Conservation (phyloP, 495 filamentous ascomycete genomes). For the Trypethelium eluteriae region DNA sequence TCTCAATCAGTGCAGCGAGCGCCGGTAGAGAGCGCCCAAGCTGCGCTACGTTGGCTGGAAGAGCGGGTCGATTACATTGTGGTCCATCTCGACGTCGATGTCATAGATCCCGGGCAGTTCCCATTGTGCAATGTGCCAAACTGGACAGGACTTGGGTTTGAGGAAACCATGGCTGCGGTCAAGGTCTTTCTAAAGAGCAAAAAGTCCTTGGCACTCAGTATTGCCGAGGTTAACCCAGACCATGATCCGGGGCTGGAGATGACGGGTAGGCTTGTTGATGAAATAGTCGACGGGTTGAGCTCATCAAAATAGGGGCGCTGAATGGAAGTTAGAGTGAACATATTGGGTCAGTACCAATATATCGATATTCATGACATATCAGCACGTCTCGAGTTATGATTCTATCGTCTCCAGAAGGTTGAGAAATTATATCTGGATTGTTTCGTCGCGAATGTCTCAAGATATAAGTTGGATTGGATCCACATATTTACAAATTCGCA, state of each 20-base stretch:
- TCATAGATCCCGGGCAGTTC: conserved; percentile 19
- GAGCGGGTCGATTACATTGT: conserved; percentile 19
- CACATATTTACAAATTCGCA: too few relatives aligned
- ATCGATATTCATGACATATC: background rate
- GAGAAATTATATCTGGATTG: too few relatives aligned
- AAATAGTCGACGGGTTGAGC: conserved; percentile 15
- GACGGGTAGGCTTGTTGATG: conserved; percentile 16
- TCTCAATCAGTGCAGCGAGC: conserved; percentile 16
- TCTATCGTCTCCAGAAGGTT: background rate
- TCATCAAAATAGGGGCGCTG: background rate
- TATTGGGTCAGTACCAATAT: background rate
- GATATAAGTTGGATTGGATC: too few relatives aligned
- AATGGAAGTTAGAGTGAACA: background rate
- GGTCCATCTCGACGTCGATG: conserved; percentile 19
- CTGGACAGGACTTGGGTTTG: conserved; percentile 16
- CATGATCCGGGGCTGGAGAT: conserved; percentile 21
- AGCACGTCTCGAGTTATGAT: background rate
- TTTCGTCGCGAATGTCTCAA: too few relatives aligned
- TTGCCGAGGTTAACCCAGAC: conserved; percentile 20
- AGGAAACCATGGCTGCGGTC: conserved; percentile 15
- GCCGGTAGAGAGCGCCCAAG: conserved; percentile 7
- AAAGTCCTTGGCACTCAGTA: conserved; percentile 16
- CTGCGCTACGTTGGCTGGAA: conserved; percentile 16
- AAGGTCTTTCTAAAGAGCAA: conserved; percentile 17
- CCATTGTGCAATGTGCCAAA: conserved; percentile 20